Base-by-base conservation (phyloP, 345 rosid species). In the Boechera retrofracta region DNA sequence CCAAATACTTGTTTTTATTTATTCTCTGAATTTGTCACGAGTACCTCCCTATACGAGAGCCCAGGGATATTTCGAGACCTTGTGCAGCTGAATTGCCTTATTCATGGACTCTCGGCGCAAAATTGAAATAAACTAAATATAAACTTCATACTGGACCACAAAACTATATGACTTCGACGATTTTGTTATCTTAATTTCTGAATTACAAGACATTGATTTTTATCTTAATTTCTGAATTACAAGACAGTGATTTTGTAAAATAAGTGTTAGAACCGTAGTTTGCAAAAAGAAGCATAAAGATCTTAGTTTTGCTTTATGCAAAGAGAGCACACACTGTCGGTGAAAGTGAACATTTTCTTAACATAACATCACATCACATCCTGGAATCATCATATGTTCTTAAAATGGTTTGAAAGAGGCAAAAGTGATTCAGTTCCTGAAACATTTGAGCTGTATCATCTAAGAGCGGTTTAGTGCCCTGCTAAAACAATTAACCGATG, bases 1-100 rank as follows among this genome's bases (percentile, higher is more conserved):
- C 67, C 16, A 36, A 21, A 56, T 71, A 64, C 76, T 71, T 77
- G 28, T 64, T 66, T 71, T 16, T 45, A 15, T 74, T 7, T 53
- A 0, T 44, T 35, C 68, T 49, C 54, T 29, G 36, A 68, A 42
- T 24, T n/a, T 69, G 42, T 69, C 24, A 42, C 70, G 62, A 68
- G 75, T 60, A 69, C 13, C 28, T 18, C 5, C 55, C 7, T 68
- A 52, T 39, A 76, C 68, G 8, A 67, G 24, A 76, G 75, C 24
- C 39, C 39, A 62, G 24, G 55, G 58, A 7, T 44, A 42, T 32
- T 63, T 53, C 10, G 10, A 12, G 48, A 41, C 62, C 67, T 38
- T 47, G 72, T 67, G 79, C 73, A 48, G 42, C 67, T 54, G 6
- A 32, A 55, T 8, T 56, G 57, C 56, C n/a, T 49, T 5, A 36